Evolutionary conservation across 2,329 filamentous ascomycete species (phyloP).

Genomic region (Xylariaceae sp.): DNA sequence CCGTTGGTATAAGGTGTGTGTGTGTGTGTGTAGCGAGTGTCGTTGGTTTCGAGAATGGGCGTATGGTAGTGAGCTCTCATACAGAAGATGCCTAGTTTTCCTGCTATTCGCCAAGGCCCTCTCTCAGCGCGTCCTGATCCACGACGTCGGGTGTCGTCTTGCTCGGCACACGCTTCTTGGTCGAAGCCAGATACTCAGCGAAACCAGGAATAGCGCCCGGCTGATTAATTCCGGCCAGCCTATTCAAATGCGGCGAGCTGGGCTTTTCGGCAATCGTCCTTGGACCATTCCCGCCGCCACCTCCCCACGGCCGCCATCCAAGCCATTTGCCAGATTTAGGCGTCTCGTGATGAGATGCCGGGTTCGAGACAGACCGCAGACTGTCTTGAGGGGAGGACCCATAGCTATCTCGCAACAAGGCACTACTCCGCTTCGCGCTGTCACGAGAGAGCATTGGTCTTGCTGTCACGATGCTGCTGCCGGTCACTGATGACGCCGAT

Average conservation of each 20-base stretch:
- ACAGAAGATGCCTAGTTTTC: too few species aligned
- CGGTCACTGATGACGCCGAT: conserved; percentile 46
- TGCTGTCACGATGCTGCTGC: conserved; percentile 56
- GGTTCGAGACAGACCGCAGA: conserved; percentile 30
- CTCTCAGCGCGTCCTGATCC: conserved; percentile 56
- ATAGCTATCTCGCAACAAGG: conserved; percentile 52
- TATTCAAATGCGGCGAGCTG: conserved; percentile 28
- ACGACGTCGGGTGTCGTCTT: conserved; percentile 54
- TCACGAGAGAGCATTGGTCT: conserved; percentile 51
- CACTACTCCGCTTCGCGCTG: conserved; percentile 45
- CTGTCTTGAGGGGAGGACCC: conserved; percentile 19
- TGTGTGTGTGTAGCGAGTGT: too few species aligned
- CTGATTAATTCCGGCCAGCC: conserved; percentile 74
- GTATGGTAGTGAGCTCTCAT: too few species aligned
- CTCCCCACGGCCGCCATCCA: conserved; percentile 37
- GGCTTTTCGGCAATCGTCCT: conserved; percentile 32
- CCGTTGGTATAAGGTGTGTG: too few species aligned
- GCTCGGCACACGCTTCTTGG: conserved; percentile 48
- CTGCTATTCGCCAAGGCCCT: conserved; percentile 50
- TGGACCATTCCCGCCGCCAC: conserved; percentile 10
- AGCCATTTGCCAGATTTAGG: conserved; percentile 38
- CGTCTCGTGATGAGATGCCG: conserved; percentile 21
- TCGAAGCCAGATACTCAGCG: conserved; percentile 48
- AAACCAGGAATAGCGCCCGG: conserved; percentile 71
- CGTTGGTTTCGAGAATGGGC: too few species aligned